Conservation (phyloP, 2,329 filamentous ascomycete species). For the Falciphora oryzae region DNA sequence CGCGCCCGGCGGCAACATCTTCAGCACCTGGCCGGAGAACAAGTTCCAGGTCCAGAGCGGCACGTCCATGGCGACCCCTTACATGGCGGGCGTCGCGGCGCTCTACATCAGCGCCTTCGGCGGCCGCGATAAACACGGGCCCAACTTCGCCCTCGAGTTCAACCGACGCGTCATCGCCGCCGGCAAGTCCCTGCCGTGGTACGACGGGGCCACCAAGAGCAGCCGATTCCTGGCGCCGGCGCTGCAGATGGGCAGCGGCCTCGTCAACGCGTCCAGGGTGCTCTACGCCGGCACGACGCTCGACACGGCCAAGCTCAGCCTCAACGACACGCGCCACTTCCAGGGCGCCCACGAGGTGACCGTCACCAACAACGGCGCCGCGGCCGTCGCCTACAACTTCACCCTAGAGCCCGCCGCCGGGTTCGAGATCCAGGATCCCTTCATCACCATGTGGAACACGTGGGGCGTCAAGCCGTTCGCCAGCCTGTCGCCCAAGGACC, state of each 20-base stretch:
- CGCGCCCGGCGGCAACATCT: constrained; percentile 38
- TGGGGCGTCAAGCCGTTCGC: constrained; percentile 9
- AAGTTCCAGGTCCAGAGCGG: constrained; percentile 35
- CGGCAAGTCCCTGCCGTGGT: constrained; percentile 26
- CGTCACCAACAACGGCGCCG: constrained; percentile 32
- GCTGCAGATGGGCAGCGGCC: constrained; percentile 36
- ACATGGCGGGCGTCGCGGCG: constrained; percentile 36
- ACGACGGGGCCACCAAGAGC: constrained; percentile 12
- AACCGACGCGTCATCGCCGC: constrained; percentile 27
- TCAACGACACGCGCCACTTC: constrained; percentile 40
- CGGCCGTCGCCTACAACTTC: constrained; percentile 29
- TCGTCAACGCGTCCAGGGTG: constrained; percentile 42
- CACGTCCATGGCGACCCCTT: constrained; percentile 44
- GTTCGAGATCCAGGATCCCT: constrained; percentile 24
- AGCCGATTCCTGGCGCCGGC: neutral
- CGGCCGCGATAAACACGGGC: constrained; percentile 26
- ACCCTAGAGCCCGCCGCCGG: constrained; percentile 27
- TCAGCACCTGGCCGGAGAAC: constrained; percentile 36
- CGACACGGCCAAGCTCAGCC: constrained; percentile 31
- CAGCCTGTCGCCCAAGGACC: constrained; percentile 13
- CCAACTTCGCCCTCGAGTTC: constrained; percentile 23
- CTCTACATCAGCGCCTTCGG: constrained; percentile 30
- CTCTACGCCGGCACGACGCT: constrained; percentile 31
- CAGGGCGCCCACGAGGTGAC: constrained; percentile 20
- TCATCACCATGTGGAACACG: constrained; percentile 7